A percentile compares a stretch with the other conserved stretches of the same genome.
Evolutionary conservation across 1,284 basidiomycete species (phyloP).

Genomic region (Prillingera fragicola): DNA sequence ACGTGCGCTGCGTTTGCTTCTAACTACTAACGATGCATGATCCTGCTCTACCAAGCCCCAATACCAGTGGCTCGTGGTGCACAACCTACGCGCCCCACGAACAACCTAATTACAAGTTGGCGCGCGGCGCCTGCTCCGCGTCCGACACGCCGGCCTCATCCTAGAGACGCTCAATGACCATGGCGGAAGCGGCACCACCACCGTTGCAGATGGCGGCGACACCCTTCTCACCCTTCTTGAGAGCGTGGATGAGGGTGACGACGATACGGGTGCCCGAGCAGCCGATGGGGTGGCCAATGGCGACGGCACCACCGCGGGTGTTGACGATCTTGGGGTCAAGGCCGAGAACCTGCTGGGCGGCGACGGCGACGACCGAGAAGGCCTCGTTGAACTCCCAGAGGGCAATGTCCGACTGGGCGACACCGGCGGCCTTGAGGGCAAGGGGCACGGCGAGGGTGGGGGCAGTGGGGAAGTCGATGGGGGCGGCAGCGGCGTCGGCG

Average conservation of each 20-base stretch:
- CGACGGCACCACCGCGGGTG: conserved; percentile 86
- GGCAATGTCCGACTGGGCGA: conserved; percentile 77
- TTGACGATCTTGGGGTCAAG: conserved; percentile 88
- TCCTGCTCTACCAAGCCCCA: too few species aligned
- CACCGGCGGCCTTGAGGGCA: conserved; percentile 80
- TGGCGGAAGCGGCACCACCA: conserved; percentile 84
- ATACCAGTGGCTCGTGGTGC: too few species aligned
- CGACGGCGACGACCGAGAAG: conserved; percentile 88
- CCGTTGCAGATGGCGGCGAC: conserved; percentile 98
- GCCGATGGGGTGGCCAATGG: conserved; percentile 89
- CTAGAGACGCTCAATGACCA: conserved; percentile 79
- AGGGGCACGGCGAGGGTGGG: conserved; percentile 86
- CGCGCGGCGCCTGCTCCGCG: too few species aligned
- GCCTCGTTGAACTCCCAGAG: conserved; percentile 98
- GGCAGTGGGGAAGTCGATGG: conserved; percentile 94
- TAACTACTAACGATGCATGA: too few species aligned
- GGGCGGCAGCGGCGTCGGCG: conserved; percentile 93
- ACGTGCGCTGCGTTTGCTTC: too few species aligned
- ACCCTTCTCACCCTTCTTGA: conserved; percentile 94
- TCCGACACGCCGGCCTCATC: background rate
- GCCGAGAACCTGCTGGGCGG: conserved; percentile 81
- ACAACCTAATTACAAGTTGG: too few species aligned
- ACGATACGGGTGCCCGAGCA: conserved; percentile 93
- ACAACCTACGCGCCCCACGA: too few species aligned
- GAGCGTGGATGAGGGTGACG: conserved; percentile 84